phyloP scores from a whole-genome alignment of 2,329 filamentous ascomycete genomes.

The Fusarium sacchari region DNA sequence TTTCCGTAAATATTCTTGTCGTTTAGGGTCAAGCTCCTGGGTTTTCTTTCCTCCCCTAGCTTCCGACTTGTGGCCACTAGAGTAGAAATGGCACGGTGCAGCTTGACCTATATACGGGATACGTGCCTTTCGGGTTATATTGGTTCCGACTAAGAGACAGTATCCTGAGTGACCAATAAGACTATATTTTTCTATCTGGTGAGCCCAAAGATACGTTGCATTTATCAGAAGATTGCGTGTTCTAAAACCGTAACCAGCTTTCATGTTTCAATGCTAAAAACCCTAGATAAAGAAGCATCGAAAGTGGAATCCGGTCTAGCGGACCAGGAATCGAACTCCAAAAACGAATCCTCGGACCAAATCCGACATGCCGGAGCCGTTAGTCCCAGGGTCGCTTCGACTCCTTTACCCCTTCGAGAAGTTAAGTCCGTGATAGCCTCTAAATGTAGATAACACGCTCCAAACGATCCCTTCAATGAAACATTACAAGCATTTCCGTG shows the following conservation, averaged over 20 bases:
- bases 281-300: not conserved
- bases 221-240: no score
- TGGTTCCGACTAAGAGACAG: no score
- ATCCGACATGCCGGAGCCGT: not conserved
- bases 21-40: no score
- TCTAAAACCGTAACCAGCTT: no score
- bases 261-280: not conserved
- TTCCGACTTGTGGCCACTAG: no score
- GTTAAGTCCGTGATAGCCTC: not conserved
- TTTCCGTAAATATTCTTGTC: no score
- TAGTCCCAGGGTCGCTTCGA: not conserved
- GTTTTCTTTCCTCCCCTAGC: no score
- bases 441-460: accelerated
- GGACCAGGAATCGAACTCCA: not conserved
- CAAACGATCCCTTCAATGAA: not conserved
- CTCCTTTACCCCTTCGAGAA: not conserved
- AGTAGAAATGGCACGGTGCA: no score
- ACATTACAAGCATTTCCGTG: not conserved
- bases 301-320: not conserved
- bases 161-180: no score
- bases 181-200: no score
- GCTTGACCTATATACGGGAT: no score
- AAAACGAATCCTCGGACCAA: not conserved
- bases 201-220: not conserved
- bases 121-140: no score